Percentiles rank a stretch among this genome's conserved stretches.
Evolutionary conservation across 441 rosid species (phyloP).

Genomic region (Daphne laureola): DNA sequence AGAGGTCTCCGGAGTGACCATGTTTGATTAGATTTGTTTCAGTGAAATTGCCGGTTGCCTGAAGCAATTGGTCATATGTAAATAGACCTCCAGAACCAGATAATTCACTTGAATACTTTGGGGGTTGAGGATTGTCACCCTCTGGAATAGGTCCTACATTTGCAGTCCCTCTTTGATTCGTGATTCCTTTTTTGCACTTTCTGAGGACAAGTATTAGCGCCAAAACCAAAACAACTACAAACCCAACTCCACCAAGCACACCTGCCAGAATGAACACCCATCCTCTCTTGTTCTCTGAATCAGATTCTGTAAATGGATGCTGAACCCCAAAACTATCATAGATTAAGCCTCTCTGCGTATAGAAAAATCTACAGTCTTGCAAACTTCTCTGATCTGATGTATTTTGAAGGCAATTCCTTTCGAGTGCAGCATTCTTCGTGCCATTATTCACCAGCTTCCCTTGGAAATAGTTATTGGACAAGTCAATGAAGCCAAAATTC

Average conservation of each 20-base stretch:
- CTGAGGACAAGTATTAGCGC: conserved; percentile 32
- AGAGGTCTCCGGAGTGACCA: conserved; percentile 63
- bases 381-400: conserved; percentile 27
- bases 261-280: conserved; percentile 39
- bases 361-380: conserved; percentile 43
- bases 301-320: conserved; percentile 12
- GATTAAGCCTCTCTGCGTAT: conserved; percentile 27
- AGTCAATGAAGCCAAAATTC: conserved; percentile 31
- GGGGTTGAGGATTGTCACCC: conserved; percentile 31
- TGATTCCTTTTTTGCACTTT: conserved; percentile 25
- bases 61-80: conserved; percentile 36
- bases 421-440: conserved; percentile 25
- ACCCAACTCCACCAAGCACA: conserved; percentile 44
- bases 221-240: conserved; percentile 33
- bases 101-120: conserved; percentile 26
- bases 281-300: conserved; percentile 20
- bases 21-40: conserved; percentile 41
- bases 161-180: conserved; percentile 29
- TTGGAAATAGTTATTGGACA: conserved; percentile 53
- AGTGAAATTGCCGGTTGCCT: conserved; percentile 35
- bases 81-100: conserved; percentile 37
- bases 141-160: conserved; percentile 46
- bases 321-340: conserved; percentile 35
- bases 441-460: conserved; percentile 29
- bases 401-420: conserved; percentile 42